Conservation (phyloP, 768 basidiomycete genomes). For the Amanita rubescens region DNA sequence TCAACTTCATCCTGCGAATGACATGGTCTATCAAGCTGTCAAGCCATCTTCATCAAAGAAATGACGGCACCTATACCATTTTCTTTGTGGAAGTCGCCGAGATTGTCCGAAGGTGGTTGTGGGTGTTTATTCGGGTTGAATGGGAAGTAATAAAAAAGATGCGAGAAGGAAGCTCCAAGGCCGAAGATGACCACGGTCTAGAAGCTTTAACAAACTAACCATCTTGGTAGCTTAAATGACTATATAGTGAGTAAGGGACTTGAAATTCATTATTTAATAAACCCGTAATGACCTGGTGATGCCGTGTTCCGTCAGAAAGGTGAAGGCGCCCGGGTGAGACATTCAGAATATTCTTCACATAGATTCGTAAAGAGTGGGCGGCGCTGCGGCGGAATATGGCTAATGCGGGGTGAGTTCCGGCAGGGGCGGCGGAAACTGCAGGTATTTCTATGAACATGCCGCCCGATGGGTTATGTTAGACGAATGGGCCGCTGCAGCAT, state of each 20-base stretch:
- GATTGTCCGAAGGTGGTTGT: constrained; percentile 88
- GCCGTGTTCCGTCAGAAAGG: no score
- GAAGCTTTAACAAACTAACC: neutral
- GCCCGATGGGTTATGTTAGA: no score
- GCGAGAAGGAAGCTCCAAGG: constrained; percentile 23
- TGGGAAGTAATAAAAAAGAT: constrained; percentile 81
- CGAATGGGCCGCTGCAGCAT: no score
- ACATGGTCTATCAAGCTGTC: constrained; percentile 93
- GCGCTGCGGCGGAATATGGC: no score
- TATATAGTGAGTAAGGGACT: constrained; percentile 1
- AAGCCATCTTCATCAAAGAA: constrained; percentile 70
- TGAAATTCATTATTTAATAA: neutral
- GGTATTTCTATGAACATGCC: no score
- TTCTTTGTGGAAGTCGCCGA: constrained; percentile 92
- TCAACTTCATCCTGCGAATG: constrained; percentile 85
- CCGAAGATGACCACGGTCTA: constrained; percentile 1
- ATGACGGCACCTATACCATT: constrained; percentile 74
- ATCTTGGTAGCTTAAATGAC: neutral
- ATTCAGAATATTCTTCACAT: no score
- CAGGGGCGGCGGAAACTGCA: no score
- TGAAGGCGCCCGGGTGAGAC: no score
- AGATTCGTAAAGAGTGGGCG: no score
- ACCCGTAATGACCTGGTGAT: neutral
- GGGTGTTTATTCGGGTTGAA: constrained; percentile 95
- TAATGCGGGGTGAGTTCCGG: no score